Evolutionary conservation across 23 red algal species (phyloP), one percentile per base, ranked within the genome.

Genomic region (Gracilaria caudata): DNA sequence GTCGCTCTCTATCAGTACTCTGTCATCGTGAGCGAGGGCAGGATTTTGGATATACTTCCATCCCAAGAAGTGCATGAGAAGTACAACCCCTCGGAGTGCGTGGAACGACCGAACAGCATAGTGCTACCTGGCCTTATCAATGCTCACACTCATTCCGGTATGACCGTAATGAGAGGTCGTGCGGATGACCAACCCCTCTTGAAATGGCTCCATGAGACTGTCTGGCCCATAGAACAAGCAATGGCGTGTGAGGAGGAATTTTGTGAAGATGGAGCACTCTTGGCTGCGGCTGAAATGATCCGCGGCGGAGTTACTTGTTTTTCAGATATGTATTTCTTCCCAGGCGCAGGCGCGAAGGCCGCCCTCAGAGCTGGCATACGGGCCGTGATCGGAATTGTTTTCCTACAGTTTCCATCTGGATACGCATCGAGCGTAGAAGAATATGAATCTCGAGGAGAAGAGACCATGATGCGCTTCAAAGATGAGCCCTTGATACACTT

Each of bases 241-340:
- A 86, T 96, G 38, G 82, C 86, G n/a, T 81, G 40, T 20, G 46
- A 83, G n/a, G 70, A 78, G 17, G 79, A 78, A 44, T 99, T 96
- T 91, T 87, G 88, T 38, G 54, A 86, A 30, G 97, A 99, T 76
- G 97, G 93, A 35, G 81, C 88, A 25, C 33, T 76, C 32, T 61
- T 99, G 45, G 91, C 93, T 0, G 73, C 81, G 25, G 92, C 86
- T 1, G 97, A 99, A 83, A 95, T 99, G 97, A 68, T 95, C 29
- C 77, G 87, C 56, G 75, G 82, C 53, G 97, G 97, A 8, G 70
- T 90, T 45, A 99, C 97, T 37, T 87, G 79, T 45, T 93, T 99
- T 64, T 79, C 83, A 28, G 97, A 99, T 80, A 99, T 95, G 93
- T 99, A 99, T 81, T 99, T 92, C 81, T 88, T 83, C 73, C 97